Base-by-base conservation (phyloP, 176 grass and related monocot genomes). In the Ampelocalamus luodianensis region DNA sequence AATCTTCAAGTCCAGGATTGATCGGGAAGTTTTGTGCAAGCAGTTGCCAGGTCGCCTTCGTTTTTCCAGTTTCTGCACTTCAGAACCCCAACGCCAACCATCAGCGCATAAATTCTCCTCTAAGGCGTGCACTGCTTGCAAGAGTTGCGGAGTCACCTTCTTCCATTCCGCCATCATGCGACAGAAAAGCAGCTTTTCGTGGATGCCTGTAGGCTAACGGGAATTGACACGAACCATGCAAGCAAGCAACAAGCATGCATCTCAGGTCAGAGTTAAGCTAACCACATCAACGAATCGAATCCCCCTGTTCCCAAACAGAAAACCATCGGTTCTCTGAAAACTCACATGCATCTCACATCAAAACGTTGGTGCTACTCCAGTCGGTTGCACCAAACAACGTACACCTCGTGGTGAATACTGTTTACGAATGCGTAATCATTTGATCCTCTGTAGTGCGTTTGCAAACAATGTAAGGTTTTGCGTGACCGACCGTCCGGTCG, bases 101-200 rank as follows among this genome's bases (percentile, higher is more conserved):
- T 54, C 55, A 5, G 10, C 72, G 20, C 64, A 37, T 34, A 63
- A 37, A 63, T 29, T 69, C 58, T 40, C 6, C 26, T 58, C 84
- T 3, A 10, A 39, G 14, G 14, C 72, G 16, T 6, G 49, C 55
- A 1, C 63, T 73, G 81, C 81, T 65, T 60, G 77, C 62, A 76
- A 63, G 88, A 5, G 88, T 79, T 83, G 88, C 88, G 1, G 79
- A 1, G 73, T 90, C 88, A 48, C 72, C 78, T 59, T 82, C 88
- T 27, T 64, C 14, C 83, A 26, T 67, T 76, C 88, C 78, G 83
- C 72, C 72, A 71, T 27, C 84, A 55, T 11, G 65, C 58, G 8
- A 13, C 29, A 10, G 77, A 79, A 76, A 76, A 85, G 77, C 87
- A 13, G 27, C 50, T 62, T 40, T 6, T 72, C 72, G n/a, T 38